Percentiles rank a stretch among this genome's conserved stretches.
These are phyloP conservation scores for Suzukiozyma palmioleophila DNA, from an alignment of 1,139 yeast genomes.

Conservation along the genomic window DNA sequence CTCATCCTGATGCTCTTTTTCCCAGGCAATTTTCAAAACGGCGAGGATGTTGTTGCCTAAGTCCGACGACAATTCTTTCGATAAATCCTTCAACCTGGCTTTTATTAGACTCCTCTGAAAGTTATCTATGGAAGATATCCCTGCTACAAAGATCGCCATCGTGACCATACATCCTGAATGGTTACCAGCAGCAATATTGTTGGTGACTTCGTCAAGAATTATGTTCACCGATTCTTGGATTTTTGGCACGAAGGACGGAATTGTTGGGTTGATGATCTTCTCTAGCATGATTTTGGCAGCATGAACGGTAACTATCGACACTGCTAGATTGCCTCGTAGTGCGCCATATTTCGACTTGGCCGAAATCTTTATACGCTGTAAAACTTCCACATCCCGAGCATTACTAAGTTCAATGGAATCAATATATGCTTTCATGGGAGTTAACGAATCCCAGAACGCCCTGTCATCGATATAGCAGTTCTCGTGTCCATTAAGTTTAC, in stretches of 20 bases:
- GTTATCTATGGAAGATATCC: conserved; percentile 5
- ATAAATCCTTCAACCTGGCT: conserved; percentile 3
- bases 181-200: conserved; percentile 6
- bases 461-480: conserved; percentile 5
- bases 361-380: conserved; percentile 4
- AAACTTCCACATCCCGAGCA: neutral
- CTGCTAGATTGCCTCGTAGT: conserved; percentile 8
- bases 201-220: conserved; percentile 6
- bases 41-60: conserved; percentile 6
- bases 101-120: conserved; percentile 4
- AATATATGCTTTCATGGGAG: conserved; percentile 4
- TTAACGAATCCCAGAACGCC: conserved; percentile 6
- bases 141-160: conserved; percentile 7
- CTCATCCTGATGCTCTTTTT: conserved; percentile 6
- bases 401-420: conserved; percentile 5
- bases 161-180: conserved; percentile 8
- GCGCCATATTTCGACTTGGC: conserved; percentile 3
- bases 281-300: conserved; percentile 7
- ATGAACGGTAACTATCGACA: conserved; percentile 7
- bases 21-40: conserved; percentile 7
- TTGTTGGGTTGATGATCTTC: conserved; percentile 8
- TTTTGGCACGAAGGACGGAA: conserved; percentile 8
- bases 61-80: conserved; percentile 5
- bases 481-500: conserved; percentile 1
- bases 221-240: conserved; percentile 7